Conservation (phyloP, 108 stramenopile genomes). For the Asterionellopsis glacialis region DNA sequence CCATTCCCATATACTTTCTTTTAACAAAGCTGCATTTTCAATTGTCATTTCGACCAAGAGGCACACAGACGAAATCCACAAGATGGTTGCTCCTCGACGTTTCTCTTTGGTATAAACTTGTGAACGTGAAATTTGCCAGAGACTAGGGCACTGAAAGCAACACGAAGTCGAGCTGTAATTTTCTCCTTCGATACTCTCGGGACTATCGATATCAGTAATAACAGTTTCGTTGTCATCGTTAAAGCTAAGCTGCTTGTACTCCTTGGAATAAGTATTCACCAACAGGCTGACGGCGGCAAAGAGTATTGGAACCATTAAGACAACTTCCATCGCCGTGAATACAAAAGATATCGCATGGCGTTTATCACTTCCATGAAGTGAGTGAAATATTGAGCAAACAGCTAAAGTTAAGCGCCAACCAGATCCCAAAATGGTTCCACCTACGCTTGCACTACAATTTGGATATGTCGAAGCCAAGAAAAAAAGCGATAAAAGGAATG, state of each 20-base stretch:
- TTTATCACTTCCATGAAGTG: not conserved
- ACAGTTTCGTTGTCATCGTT: too few species aligned
- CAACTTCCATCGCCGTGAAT: not conserved
- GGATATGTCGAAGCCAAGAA: conserved; percentile 2
- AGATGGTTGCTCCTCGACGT: conserved; percentile 1
- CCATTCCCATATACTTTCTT: not conserved
- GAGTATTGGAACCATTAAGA: not conserved
- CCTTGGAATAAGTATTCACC: too few species aligned
- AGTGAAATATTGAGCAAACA: not conserved
- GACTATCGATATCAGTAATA: too few species aligned
- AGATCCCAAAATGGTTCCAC: conserved; percentile 5
- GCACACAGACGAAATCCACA: not conserved
- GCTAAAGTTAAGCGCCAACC: conserved; percentile 3
- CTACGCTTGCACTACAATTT: not conserved
- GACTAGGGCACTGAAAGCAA: too few species aligned
- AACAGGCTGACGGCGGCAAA: not conserved
- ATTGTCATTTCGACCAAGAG: conserved; percentile 7
- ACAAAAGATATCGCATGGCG: not conserved
- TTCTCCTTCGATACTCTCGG: too few species aligned
- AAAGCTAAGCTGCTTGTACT: too few species aligned
- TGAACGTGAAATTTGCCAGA: too few species aligned
- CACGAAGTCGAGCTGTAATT: too few species aligned
- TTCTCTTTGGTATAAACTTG: not conserved
- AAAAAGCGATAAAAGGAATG: conserved; percentile 8
- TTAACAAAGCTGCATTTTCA: not conserved